Conservation (phyloP, 495 filamentous ascomycete genomes). For the Penicillium atrosanguineum region DNA sequence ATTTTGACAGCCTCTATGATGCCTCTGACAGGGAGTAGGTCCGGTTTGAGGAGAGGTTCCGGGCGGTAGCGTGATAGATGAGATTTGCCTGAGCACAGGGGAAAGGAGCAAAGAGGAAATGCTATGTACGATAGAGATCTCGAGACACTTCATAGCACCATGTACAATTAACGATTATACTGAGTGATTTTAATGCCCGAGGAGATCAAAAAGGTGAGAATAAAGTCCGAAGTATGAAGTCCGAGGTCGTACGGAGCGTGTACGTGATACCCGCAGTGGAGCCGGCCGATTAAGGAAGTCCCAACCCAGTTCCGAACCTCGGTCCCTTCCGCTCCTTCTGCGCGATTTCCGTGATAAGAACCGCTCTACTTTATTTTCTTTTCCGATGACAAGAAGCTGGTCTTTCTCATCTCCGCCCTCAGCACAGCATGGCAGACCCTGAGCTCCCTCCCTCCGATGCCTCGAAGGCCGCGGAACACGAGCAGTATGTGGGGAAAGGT, state of each 20-base stretch:
- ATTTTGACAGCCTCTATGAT: neutral
- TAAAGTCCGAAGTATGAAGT: neutral
- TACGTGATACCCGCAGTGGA: neutral
- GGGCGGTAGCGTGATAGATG: neutral
- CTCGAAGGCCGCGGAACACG: constrained; percentile 6
- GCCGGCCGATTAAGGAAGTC: constrained; percentile 13
- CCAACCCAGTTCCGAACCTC: constrained; percentile 24
- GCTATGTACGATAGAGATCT: neutral
- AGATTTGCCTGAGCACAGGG: neutral
- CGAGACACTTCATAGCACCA: no score
- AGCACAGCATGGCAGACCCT: constrained; percentile 18
- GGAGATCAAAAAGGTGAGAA: neutral
- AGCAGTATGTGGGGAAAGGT: constrained; percentile 27
- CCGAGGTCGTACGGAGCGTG: neutral
- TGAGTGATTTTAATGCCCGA: neutral
- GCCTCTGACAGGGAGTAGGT: neutral
- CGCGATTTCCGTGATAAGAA: constrained; percentile 4
- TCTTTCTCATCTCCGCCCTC: constrained; percentile 6
- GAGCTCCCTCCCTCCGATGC: constrained; percentile 3
- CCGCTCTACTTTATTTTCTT: neutral
- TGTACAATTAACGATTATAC: neutral
- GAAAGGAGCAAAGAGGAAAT: neutral
- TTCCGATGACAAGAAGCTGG: constrained; percentile 8
- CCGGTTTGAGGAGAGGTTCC: neutral
- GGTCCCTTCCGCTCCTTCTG: constrained; percentile 14